phyloP scores from a whole-genome alignment of 371 early-diverging fungal genomes.

The Apophysomyces variabilis region DNA sequence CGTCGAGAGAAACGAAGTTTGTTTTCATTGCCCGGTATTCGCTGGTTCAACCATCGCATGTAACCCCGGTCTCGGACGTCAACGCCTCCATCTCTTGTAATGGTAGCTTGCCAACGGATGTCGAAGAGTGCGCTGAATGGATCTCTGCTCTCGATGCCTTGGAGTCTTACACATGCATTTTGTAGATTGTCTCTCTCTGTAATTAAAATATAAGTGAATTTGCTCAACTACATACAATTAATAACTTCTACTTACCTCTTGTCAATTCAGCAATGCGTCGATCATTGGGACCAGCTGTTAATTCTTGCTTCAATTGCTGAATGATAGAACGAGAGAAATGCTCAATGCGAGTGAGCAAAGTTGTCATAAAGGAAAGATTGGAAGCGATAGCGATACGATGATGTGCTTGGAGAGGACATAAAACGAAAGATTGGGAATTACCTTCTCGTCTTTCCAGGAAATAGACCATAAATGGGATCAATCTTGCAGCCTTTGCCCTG shows the following conservation, averaged over 20 bases:
- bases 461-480: too few relatives aligned
- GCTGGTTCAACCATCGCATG: constrained; percentile 8
- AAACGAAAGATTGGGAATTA: background rate
- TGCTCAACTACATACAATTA: background rate
- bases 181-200: background rate
- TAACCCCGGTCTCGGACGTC: background rate
- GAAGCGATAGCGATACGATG: background rate
- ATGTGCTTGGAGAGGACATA: constrained; percentile 5
- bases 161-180: constrained; percentile 3
- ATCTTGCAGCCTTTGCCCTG: too few relatives aligned
- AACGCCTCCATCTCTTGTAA: background rate
- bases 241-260: background rate
- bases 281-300: background rate
- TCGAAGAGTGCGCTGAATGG: constrained; percentile 11
- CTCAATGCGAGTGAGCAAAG: background rate
- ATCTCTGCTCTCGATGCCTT: background rate
- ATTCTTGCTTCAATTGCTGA: background rate
- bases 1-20: background rate
- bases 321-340: background rate
- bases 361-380: background rate
- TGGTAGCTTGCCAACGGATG: constrained; percentile 10
- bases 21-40: constrained; percentile 9
- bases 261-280: background rate
- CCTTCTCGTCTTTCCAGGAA: too few relatives aligned
- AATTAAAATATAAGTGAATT: background rate